Evolutionary conservation across 192 early-diverging fungal genomes (phyloP), one percentile per base, ranked within the genome.

Genomic region (Dissophora globulifera): DNA sequence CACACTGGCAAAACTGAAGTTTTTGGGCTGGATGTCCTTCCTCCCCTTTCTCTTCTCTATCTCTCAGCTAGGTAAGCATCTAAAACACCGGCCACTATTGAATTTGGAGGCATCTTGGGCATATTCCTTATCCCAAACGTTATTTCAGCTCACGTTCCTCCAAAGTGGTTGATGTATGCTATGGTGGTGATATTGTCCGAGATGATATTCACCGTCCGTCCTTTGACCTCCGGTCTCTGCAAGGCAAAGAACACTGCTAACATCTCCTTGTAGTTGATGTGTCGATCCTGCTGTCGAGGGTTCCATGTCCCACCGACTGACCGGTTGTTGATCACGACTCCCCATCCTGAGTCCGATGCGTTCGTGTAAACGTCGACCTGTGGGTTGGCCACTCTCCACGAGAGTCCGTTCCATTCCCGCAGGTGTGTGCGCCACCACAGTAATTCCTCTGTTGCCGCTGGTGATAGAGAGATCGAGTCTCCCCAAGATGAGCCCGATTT

Each of bases 221-320:
- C 66, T 19, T 42, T 19, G 13, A 51, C 52, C 13, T 26, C 32
- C 22, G 50, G 33, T 9, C 1, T 29, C n/a, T 25, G 27, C 11
- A 47, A 10, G 27, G 51, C 51, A 31, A 43, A 25, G 0, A 51
- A 41, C 4, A 69, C 58, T 26, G 51, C 41, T 15, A 46, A 7
- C 31, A 68, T 11, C 22, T 68, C 56, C 32, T 68, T 68, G 47
- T 31, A 51, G 41, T 68, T 68, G 66, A 68, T 68, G 66, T 59
- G 66, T 0, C 30, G 17, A 15, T 7, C 6, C 6, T 23, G 25
- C 10, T 31, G 30, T n/a, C 20, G 26, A 27, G 32, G 27, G 19
- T 38, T 4, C 68, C 59, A 70, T 4, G 23, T 38, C 29, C 53
- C 58, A 13, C 26, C 32, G 46, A 29, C 42, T 7, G 68, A 30